A percentile compares a stretch with the other conserved stretches of the same genome.
Evolutionary conservation across 176 grass and related monocot genomes (phyloP).

Genomic region (Saccharum officinarum): DNA sequence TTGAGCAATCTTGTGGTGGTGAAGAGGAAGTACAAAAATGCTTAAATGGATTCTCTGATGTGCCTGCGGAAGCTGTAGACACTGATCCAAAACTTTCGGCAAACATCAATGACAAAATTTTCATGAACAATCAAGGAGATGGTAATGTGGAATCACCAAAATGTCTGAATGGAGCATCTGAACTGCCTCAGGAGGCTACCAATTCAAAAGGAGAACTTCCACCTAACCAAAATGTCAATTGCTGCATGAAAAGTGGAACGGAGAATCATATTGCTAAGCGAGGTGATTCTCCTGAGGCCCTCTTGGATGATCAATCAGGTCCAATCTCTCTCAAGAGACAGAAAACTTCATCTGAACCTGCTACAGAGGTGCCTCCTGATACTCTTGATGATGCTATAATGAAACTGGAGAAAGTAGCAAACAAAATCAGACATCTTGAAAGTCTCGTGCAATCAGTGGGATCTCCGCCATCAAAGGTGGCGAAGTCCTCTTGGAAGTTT

Average conservation of each 20-base stretch:
- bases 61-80: background rate
- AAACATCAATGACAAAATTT: background rate
- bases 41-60: constrained; percentile 15
- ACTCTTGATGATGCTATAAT: constrained; percentile 23
- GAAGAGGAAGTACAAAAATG: constrained; percentile 8
- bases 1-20: constrained; percentile 5
- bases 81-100: background rate
- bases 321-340: background rate
- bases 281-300: background rate
- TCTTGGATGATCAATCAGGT: background rate
- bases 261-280: background rate
- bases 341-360: constrained; percentile 24
- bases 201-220: constrained; percentile 4
- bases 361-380: background rate
- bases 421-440: constrained; percentile 18
- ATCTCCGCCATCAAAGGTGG: constrained; percentile 3
- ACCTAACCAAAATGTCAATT: background rate
- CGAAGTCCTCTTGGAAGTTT: background rate
- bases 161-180: constrained; percentile 12
- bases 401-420: constrained; percentile 30
- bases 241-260: background rate
- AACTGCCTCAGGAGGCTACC: background rate
- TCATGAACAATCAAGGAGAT: constrained; percentile 6
- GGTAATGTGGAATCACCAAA: background rate
- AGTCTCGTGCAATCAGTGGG: background rate